Conservation (phyloP, 2,329 filamentous ascomycete species). For the Clarireedia paspali region DNA sequence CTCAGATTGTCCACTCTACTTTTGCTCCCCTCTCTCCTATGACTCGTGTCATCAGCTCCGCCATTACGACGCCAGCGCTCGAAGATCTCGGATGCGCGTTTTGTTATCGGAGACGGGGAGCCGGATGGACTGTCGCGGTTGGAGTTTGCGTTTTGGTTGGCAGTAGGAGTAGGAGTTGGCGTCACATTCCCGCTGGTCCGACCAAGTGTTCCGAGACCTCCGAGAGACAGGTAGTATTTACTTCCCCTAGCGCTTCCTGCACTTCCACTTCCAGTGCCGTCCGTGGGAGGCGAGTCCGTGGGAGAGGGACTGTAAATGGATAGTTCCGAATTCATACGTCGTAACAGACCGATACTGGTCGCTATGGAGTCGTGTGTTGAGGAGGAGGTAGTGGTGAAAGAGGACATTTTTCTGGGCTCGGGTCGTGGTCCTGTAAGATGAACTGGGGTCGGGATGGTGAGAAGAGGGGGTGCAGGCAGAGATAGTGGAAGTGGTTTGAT, state of each 20-base stretch:
- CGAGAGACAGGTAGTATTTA: background rate
- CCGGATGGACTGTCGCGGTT: too few relatives aligned
- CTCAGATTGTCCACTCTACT: background rate
- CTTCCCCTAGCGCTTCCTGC: background rate
- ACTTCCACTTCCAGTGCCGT: background rate
- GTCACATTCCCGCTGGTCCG: background rate
- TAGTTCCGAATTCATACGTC: constrained; percentile 12
- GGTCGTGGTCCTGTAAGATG: constrained; percentile 16
- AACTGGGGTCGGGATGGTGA: constrained; percentile 14
- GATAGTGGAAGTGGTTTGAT: background rate
- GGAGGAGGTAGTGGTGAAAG: background rate
- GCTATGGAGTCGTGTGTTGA: constrained; percentile 4
- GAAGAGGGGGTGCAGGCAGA: constrained; percentile 14
- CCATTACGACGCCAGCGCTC: too few relatives aligned
- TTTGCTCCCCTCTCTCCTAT: too few relatives aligned
- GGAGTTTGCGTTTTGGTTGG: background rate
- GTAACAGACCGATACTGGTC: constrained; percentile 7
- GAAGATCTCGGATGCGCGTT: background rate
- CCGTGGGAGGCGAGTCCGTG: background rate
- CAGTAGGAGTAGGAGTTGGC: background rate
- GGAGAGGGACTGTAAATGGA: background rate
- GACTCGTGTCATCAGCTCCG: too few relatives aligned
- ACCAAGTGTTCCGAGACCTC: background rate
- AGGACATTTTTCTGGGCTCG: constrained; percentile 6
- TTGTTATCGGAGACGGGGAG: background rate